Percentiles rank a stretch among this genome's conserved stretches.
Conservation (phyloP, 2,329 filamentous ascomycete species). For the Ophiosphaerella herpotricha region DNA sequence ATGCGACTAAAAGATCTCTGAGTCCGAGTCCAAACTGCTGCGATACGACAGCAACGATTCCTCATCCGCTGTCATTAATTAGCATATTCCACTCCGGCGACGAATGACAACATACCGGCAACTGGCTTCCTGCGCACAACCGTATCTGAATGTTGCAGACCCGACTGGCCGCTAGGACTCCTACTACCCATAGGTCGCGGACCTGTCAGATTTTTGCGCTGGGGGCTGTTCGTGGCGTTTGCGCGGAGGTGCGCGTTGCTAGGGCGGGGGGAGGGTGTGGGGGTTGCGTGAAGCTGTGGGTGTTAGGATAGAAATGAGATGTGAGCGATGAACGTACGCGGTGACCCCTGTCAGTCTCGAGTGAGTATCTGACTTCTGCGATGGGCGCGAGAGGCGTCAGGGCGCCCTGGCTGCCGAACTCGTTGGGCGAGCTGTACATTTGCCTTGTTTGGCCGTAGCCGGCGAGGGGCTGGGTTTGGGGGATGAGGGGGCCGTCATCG, state of each 20-base stretch:
- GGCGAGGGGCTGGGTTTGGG: constrained; percentile 51
- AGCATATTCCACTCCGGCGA: background rate
- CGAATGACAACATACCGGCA: constrained; percentile 27
- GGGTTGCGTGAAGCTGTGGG: constrained; percentile 29
- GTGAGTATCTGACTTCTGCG: constrained; percentile 55
- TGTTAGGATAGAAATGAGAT: constrained; percentile 11
- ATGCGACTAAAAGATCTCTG: constrained; percentile 39
- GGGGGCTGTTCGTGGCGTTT: constrained; percentile 32
- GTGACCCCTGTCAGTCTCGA: constrained; percentile 51
- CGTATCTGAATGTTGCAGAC: constrained; percentile 38
- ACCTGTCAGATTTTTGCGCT: constrained; percentile 52
- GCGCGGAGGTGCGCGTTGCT: constrained; percentile 33
- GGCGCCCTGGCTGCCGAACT: constrained; percentile 43
- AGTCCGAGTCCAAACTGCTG: constrained; percentile 43
- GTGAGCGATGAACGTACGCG: constrained; percentile 21
- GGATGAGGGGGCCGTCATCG: constrained; percentile 64
- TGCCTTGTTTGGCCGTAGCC: constrained; percentile 45
- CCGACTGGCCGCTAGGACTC: constrained; percentile 51
- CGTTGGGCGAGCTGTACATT: constrained; percentile 45
- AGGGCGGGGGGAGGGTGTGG: constrained; percentile 38
- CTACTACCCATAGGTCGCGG: constrained; percentile 54
- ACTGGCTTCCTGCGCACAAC: constrained; percentile 45
- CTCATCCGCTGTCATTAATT: constrained; percentile 25
- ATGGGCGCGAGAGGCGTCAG: constrained; percentile 55
- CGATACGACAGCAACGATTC: constrained; percentile 41